phyloP scores from a whole-genome alignment of 2,329 filamentous ascomycete genomes.

The Aspergillus quadrilineatus region DNA sequence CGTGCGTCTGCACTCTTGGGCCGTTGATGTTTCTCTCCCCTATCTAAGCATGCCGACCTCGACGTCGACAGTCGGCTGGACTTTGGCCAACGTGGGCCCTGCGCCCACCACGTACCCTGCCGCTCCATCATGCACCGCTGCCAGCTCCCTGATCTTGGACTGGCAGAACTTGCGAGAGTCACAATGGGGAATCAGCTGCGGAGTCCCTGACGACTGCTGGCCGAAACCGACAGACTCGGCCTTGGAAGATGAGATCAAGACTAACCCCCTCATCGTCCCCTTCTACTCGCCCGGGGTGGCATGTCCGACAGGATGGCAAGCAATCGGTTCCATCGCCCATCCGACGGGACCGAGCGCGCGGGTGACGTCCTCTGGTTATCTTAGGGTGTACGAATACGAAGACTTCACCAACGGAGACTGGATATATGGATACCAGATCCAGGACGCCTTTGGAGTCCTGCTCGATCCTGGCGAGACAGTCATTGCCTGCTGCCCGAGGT shows the following conservation, averaged over 20 bases:
- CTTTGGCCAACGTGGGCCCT: neutral
- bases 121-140: too few species aligned
- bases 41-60: neutral
- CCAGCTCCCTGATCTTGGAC: too few species aligned
- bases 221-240: neutral
- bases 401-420: neutral
- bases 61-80: neutral
- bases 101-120: neutral
- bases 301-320: neutral
- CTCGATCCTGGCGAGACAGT: neutral
- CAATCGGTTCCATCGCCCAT: neutral
- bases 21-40: too few species aligned
- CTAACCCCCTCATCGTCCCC: neutral
- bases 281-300: neutral
- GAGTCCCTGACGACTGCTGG: neutral
- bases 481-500: neutral
- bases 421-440: neutral
- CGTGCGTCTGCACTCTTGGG: too few species aligned
- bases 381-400: neutral
- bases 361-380: neutral
- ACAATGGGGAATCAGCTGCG: too few species aligned
- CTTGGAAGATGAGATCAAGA: neutral
- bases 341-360: neutral
- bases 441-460: neutral
- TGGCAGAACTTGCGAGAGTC: too few species aligned